These are phyloP conservation scores for Trichophaea hybrida DNA, from an alignment of 2,329 filamentous ascomycete genomes.

Conservation along the genomic window DNA sequence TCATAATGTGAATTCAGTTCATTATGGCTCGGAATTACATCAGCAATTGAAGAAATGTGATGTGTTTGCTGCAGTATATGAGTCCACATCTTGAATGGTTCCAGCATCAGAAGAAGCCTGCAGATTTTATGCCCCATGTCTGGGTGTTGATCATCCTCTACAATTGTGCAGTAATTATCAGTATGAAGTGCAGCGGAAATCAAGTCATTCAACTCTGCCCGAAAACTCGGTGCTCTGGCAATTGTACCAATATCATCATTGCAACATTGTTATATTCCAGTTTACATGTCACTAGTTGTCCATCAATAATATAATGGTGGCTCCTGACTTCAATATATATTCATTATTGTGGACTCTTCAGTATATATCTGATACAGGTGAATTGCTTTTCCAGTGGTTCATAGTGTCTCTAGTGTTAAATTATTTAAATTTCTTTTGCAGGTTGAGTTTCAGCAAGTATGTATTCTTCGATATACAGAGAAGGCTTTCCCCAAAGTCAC, in stretches of 20 bases:
- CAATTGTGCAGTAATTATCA: neutral
- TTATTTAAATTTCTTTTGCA: neutral
- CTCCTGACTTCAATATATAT: neutral
- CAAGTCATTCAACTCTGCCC: conserved; percentile 5
- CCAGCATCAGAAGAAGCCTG: conserved; percentile 3
- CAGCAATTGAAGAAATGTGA: neutral
- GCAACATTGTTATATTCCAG: conserved; percentile 11
- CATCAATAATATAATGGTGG: neutral
- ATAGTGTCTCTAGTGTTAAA: conserved; percentile 5
- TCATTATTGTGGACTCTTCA: neutral
- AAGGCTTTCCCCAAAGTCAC: conserved; percentile 10
- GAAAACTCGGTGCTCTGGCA: conserved; percentile 1
- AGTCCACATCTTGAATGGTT: conserved; percentile 7
- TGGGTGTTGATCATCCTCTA: neutral
- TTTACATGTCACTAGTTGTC: neutral
- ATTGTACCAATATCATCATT: conserved; percentile 7
- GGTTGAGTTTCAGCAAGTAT: neutral
- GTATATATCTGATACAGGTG: conserved; percentile 7
- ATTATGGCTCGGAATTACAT: conserved; percentile 5
- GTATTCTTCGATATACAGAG: neutral
- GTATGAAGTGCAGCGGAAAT: neutral
- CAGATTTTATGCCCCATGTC: conserved; percentile 3
- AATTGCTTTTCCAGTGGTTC: conserved; percentile 8
- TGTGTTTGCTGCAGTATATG: conserved; percentile 1
- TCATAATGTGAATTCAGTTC: neutral